phyloP scores from a whole-genome alignment of 768 basidiomycete genomes.

The Collybia mongolica region DNA sequence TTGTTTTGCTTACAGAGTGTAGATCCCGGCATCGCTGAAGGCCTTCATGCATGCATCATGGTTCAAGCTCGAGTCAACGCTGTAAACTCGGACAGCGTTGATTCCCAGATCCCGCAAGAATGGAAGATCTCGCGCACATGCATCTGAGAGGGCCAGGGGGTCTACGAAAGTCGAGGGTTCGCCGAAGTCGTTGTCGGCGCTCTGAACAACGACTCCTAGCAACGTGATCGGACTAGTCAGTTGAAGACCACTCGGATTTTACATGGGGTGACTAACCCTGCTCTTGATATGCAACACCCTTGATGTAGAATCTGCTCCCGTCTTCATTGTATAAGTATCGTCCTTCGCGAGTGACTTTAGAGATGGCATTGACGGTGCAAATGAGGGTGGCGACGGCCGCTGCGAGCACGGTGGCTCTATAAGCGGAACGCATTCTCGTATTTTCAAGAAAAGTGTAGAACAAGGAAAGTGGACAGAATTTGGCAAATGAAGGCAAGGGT shows the following conservation, averaged over 20 bases:
- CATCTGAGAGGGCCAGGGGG: constrained; percentile 64
- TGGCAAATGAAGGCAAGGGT: background rate
- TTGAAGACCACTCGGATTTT: background rate
- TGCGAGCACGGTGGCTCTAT: constrained; percentile 33
- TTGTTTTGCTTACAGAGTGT: constrained; percentile 67
- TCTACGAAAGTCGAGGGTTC: constrained; percentile 79
- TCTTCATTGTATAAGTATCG: constrained; percentile 79
- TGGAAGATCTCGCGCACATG: constrained; percentile 79
- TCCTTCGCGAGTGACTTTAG: constrained; percentile 66
- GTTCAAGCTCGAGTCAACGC: constrained; percentile 77
- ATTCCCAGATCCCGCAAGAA: constrained; percentile 73
- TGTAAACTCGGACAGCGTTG: constrained; percentile 85
- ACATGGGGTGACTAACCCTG: constrained; percentile 49
- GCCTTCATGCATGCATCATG: constrained; percentile 86
- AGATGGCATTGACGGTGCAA: constrained; percentile 63
- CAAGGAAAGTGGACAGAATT: constrained; percentile 2
- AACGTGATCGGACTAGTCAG: constrained; percentile 4
- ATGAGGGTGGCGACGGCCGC: constrained; percentile 37
- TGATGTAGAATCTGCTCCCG: constrained; percentile 84
- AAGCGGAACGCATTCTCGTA: constrained; percentile 21
- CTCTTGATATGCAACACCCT: constrained; percentile 82
- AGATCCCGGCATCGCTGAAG: constrained; percentile 79
- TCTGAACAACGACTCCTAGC: constrained; percentile 39
- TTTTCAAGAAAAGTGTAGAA: constrained; percentile 3
- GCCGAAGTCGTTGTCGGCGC: constrained; percentile 58